Conservation (phyloP, 2,329 filamentous ascomycete species). For the Phaeosphaeriaceae sp. region DNA sequence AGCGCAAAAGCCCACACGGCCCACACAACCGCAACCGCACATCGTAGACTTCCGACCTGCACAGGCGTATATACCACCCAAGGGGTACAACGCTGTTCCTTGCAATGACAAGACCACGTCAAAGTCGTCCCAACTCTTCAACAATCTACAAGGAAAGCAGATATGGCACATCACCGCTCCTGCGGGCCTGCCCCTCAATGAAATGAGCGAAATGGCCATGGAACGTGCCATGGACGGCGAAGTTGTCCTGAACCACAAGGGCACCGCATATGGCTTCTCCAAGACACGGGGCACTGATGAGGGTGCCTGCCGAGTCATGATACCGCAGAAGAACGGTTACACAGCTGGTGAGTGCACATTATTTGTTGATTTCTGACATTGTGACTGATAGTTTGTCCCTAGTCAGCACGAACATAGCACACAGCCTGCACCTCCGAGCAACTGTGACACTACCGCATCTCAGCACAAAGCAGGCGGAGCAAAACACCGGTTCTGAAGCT, state of each 20-base stretch:
- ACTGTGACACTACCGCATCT: conserved; percentile 62
- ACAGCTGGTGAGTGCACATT: conserved; percentile 57
- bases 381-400: conserved; percentile 11
- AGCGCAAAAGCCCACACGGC: conserved; percentile 18
- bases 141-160: conserved; percentile 71
- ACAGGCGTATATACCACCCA: conserved; percentile 45
- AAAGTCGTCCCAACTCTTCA: conserved; percentile 58
- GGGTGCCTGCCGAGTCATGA: conserved; percentile 65
- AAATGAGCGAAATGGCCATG: conserved; percentile 70
- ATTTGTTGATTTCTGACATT: not conserved
- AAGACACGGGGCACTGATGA: conserved; percentile 59
- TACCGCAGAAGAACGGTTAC: conserved; percentile 66
- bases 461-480: conserved; percentile 50
- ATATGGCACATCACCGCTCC: conserved; percentile 83
- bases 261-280: conserved; percentile 67
- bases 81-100: conserved; percentile 58
- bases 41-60: conserved; percentile 46
- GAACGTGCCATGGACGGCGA: conserved; percentile 62
- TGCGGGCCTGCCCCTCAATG: conserved; percentile 70
- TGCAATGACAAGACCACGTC: conserved; percentile 52
- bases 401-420: conserved; percentile 55
- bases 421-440: conserved; percentile 70
- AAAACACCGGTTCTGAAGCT: conserved; percentile 48
- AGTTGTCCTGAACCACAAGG: conserved; percentile 67
- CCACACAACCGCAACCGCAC: conserved; percentile 29